A percentile compares a stretch with the other conserved stretches of the same genome.
Conservation (phyloP, 148 eudicot species). For the Spergularia marina region DNA sequence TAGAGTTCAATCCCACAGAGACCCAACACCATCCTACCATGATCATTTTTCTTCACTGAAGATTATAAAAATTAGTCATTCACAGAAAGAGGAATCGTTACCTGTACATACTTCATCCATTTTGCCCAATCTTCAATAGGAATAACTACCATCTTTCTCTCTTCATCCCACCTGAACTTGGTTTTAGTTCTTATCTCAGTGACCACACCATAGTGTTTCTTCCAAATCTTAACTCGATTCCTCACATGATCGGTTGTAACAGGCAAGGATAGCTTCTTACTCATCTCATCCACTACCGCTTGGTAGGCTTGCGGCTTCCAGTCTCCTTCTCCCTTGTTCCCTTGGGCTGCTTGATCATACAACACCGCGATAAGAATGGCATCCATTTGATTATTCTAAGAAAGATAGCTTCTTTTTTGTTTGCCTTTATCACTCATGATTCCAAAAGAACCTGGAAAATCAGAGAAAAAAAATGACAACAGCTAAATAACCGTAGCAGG, state of each 20-base stretch:
- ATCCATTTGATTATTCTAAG: conserved; percentile 6
- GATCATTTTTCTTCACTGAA: too few relatives aligned
- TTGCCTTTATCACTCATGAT: neutral
- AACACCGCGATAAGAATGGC: neutral
- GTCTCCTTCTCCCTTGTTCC: conserved; percentile 5
- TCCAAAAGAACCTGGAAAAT: conserved; percentile 29
- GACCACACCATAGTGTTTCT: neutral
- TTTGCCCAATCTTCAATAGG: neutral
- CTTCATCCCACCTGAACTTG: conserved; percentile 2
- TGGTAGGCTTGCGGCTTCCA: conserved; percentile 5
- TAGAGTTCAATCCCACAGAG: too few relatives aligned
- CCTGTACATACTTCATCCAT: neutral
- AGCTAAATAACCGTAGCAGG: conserved; percentile 28
- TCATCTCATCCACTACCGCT: conserved; percentile 2
- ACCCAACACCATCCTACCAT: too few relatives aligned
- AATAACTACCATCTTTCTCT: neutral
- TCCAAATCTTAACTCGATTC: conserved; percentile 10
- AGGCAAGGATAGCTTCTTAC: neutral
- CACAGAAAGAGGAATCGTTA: neutral
- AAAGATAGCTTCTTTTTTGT: neutral
- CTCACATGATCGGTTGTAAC: conserved; percentile 3
- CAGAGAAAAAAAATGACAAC: conserved; percentile 69
- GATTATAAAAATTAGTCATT: too few relatives aligned
- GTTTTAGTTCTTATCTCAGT: neutral
- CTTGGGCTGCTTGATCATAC: conserved; percentile 5